Percentiles rank a stretch among this genome's conserved stretches.
Conservation (phyloP, 2,329 filamentous ascomycete species). For the Metarhizium guizhouense region DNA sequence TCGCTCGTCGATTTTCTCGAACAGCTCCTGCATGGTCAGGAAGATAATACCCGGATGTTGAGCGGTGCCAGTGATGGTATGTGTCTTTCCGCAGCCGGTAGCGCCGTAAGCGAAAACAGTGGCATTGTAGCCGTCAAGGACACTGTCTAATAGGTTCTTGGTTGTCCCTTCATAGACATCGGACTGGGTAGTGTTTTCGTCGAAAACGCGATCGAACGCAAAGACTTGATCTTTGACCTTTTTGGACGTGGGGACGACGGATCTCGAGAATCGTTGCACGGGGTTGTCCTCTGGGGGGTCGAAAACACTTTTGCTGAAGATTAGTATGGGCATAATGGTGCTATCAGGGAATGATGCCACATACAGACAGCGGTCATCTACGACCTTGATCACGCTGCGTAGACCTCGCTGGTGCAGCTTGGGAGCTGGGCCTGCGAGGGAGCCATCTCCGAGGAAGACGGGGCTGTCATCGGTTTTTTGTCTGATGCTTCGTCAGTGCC, state of each 20-base stretch:
- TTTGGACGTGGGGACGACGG: constrained; percentile 75
- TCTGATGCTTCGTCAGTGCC: constrained; percentile 23
- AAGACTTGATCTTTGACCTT: constrained; percentile 97
- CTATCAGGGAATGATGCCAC: constrained; percentile 23
- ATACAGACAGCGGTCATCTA: constrained; percentile 93
- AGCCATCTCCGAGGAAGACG: constrained; percentile 93
- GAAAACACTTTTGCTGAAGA: constrained; percentile 61
- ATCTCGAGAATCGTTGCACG: constrained; percentile 77
- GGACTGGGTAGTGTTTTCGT: constrained; percentile 84
- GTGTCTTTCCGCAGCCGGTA: constrained; percentile 96
- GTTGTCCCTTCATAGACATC: constrained; percentile 96
- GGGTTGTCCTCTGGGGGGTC: constrained; percentile 94
- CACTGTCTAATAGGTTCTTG: constrained; percentile 80
- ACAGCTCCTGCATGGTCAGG: constrained; percentile 96
- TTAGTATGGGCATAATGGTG: background rate
- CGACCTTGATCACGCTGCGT: constrained; percentile 85
- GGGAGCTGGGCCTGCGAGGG: constrained; percentile 79
- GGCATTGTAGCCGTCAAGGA: constrained; percentile 95
- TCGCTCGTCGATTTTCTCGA: constrained; percentile 86
- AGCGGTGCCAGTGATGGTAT: constrained; percentile 88
- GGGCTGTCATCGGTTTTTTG: constrained; percentile 72
- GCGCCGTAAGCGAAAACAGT: constrained; percentile 98
- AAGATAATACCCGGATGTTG: constrained; percentile 97
- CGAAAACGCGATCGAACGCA: constrained; percentile 92
- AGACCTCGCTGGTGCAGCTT: constrained; percentile 82